Percentiles rank a stretch among this genome's conserved stretches.
Conservation (phyloP, 2,329 filamentous ascomycete species). For the Teratosphaeria nubilosa region DNA sequence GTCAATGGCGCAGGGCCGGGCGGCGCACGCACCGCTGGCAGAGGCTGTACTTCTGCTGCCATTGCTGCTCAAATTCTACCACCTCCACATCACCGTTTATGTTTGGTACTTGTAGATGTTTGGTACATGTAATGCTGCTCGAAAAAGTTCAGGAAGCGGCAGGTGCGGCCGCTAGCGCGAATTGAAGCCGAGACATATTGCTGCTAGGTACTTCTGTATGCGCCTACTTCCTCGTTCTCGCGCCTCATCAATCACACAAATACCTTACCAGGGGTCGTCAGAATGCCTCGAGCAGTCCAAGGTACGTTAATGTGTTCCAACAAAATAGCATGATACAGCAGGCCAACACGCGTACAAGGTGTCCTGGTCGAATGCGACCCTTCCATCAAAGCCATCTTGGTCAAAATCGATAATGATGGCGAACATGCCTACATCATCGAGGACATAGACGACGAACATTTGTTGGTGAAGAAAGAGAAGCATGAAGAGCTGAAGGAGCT, state of each 20-base stretch:
- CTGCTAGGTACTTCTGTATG: neutral
- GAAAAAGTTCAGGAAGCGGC: neutral
- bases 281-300: slow-evolving; percentile 6
- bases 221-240: neutral
- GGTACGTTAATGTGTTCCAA: neutral
- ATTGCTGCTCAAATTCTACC: slow-evolving; percentile 38
- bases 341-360: slow-evolving; percentile 30
- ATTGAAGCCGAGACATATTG: neutral
- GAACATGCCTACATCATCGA: slow-evolving; percentile 68
- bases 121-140: neutral
- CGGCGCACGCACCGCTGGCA: slow-evolving; percentile 73
- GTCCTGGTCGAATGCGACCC: slow-evolving; percentile 73
- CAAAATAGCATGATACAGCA: neutral
- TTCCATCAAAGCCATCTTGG: slow-evolving; percentile 78
- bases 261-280: neutral
- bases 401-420: slow-evolving; percentile 58
- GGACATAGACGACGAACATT: slow-evolving; percentile 65
- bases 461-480: slow-evolving; percentile 67
- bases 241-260: neutral
- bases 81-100: neutral
- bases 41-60: slow-evolving; percentile 75
- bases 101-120: too few species aligned
- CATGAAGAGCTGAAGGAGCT: slow-evolving; percentile 55
- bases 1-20: slow-evolving; percentile 73
- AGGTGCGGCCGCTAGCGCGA: neutral